Evolutionary conservation across 805 yeast species (phyloP).

Genomic region (Tanozyma kutaoensis): DNA sequence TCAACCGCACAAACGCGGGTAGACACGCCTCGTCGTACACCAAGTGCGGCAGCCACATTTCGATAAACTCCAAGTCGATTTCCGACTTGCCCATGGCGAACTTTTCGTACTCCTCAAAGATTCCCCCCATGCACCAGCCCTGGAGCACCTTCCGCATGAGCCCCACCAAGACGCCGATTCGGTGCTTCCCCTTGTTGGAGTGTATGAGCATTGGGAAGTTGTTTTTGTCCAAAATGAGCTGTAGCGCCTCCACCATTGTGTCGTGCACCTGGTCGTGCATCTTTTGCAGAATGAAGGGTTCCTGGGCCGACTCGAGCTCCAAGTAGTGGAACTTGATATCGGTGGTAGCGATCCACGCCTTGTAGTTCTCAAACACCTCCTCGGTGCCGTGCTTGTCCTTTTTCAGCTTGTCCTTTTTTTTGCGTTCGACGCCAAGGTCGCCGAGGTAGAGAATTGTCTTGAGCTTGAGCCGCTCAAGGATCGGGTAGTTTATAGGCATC

Average conservation of each 20-base stretch:
- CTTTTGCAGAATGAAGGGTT: constrained; percentile 53
- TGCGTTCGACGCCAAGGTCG: constrained; percentile 33
- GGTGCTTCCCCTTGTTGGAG: constrained; percentile 94
- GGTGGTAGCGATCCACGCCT: constrained; percentile 47
- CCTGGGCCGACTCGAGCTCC: constrained; percentile 60
- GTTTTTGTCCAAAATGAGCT: constrained; percentile 42
- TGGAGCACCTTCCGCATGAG: constrained; percentile 73
- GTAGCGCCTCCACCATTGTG: constrained; percentile 43
- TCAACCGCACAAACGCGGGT: no score
- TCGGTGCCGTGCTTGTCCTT: constrained; percentile 38
- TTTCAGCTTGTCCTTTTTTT: constrained; percentile 6
- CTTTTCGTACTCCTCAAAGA: constrained; percentile 85
- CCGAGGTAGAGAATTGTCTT: constrained; percentile 76
- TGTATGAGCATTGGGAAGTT: constrained; percentile 85
- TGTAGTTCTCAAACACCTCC: constrained; percentile 41
- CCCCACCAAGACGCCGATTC: constrained; percentile 92
- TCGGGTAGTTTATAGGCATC: constrained; percentile 73
- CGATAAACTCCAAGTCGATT: constrained; percentile 82
- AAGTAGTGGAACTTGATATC: constrained; percentile 45
- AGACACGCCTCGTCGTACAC: no score
- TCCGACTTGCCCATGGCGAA: constrained; percentile 93
- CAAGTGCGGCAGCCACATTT: constrained; percentile 58
- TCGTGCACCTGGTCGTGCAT: constrained; percentile 20
- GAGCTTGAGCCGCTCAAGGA: constrained; percentile 52
- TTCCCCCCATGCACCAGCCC: constrained; percentile 89